Conservation (phyloP, 352 stramenopile species). For the Pythium phragmitis region DNA sequence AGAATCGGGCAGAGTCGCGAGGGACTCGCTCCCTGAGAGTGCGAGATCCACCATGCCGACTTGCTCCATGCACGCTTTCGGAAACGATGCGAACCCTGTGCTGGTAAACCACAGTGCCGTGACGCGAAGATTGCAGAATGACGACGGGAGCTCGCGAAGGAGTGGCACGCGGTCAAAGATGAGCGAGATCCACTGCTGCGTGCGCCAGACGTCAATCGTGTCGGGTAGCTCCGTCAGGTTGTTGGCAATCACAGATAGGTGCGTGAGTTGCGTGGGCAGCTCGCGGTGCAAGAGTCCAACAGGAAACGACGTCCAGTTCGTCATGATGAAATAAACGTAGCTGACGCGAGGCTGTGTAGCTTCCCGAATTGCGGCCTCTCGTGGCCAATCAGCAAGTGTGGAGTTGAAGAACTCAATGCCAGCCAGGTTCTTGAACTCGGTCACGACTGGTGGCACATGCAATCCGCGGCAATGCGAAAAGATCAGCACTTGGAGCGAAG, state of each 20-base stretch:
- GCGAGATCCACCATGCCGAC: neutral
- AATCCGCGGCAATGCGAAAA: slow-evolving; percentile 23
- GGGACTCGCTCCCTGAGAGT: neutral
- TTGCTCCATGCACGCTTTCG: no score
- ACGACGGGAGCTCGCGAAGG: neutral
- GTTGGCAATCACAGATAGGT: neutral
- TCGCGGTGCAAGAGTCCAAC: neutral
- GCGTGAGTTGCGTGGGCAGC: neutral
- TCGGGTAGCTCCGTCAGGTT: slow-evolving; percentile 5
- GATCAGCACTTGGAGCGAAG: slow-evolving; percentile 12
- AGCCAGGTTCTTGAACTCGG: slow-evolving; percentile 10
- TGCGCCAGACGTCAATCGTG: neutral
- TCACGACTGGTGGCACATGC: slow-evolving; percentile 7
- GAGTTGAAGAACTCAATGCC: slow-evolving; percentile 20
- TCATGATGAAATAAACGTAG: neutral
- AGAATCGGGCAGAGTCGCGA: no score
- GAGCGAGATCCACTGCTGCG: neutral
- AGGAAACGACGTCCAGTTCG: slow-evolving; percentile 5
- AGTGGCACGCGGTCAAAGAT: neutral
- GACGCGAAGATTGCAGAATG: no score
- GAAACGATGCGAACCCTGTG: no score
- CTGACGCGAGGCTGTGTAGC: neutral
- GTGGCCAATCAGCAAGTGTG: slow-evolving; percentile 17
- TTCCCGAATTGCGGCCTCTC: neutral
- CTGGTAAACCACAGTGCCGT: no score